Percentiles rank a stretch among this genome's conserved stretches.
Evolutionary conservation across 2,329 filamentous ascomycete genomes (phyloP).

Genomic region (Sporothrix sp.): DNA sequence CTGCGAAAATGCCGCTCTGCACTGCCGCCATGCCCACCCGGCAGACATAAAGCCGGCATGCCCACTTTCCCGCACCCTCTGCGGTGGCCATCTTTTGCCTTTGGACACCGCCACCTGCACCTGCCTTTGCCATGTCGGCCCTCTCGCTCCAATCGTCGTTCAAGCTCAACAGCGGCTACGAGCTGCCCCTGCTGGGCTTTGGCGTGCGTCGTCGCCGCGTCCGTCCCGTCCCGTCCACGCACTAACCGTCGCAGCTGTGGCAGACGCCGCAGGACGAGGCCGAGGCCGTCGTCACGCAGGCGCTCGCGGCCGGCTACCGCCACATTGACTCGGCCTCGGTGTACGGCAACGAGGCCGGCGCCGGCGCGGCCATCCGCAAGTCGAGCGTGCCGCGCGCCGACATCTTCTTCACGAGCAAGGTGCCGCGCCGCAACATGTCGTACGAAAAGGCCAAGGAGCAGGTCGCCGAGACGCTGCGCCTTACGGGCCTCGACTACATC

Average conservation of each 20-base stretch:
- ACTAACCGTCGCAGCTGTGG: slow-evolving; percentile 23
- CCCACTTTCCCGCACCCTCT: too few species aligned
- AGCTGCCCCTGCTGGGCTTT: slow-evolving; percentile 43
- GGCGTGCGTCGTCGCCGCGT: slow-evolving; percentile 38
- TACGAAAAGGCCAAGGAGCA: slow-evolving; percentile 41
- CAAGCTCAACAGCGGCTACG: slow-evolving; percentile 46
- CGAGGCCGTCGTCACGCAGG: slow-evolving; percentile 36
- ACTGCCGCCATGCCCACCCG: too few species aligned
- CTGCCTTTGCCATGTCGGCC: slow-evolving; percentile 42
- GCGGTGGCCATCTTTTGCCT: too few species aligned
- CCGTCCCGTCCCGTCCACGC: too few species aligned
- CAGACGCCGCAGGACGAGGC: slow-evolving; percentile 29
- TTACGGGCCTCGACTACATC: slow-evolving; percentile 41
- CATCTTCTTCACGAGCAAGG: slow-evolving; percentile 44
- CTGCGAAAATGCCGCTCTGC: too few species aligned
- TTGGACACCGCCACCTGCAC: too few species aligned
- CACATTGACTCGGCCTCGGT: slow-evolving; percentile 40
- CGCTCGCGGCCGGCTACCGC: slow-evolving; percentile 33
- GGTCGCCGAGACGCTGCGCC: slow-evolving; percentile 37
- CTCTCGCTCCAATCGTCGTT: slow-evolving; percentile 37
- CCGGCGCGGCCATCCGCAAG: slow-evolving; percentile 9
- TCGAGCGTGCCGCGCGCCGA: slow-evolving; percentile 10
- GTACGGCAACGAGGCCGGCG: slow-evolving; percentile 29
- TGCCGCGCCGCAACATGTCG: slow-evolving; percentile 43
- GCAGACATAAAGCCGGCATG: too few species aligned